Percentiles rank a stretch among this genome's conserved stretches.
Evolutionary conservation across 106 monocot genomes (phyloP).

Genomic region (Allium fistulosum): DNA sequence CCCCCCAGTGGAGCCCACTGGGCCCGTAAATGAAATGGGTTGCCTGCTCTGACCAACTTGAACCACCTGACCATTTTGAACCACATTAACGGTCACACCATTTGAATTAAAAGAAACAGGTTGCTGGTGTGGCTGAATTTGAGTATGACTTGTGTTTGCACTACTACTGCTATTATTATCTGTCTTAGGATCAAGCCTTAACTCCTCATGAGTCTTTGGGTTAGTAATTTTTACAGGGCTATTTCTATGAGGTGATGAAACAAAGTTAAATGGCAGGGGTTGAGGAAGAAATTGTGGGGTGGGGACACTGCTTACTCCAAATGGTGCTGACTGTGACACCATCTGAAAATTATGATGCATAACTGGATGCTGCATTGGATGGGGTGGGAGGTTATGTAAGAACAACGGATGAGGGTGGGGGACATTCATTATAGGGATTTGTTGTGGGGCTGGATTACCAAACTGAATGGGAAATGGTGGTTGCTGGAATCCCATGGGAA

Average conservation of each 20-base stretch:
- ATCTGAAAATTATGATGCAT: constrained; percentile 21
- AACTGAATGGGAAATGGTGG: constrained; percentile 60
- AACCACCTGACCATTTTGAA: background rate
- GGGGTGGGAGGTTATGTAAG: constrained; percentile 41
- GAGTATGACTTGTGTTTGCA: constrained; percentile 13
- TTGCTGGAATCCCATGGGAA: constrained; percentile 48
- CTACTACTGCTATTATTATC: constrained; percentile 12
- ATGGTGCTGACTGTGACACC: constrained; percentile 34
- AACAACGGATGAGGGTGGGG: constrained; percentile 60
- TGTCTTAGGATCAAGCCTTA: constrained; percentile 24
- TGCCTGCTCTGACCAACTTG: constrained; percentile 46
- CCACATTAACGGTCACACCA: no score
- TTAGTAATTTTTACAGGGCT: constrained; percentile 32
- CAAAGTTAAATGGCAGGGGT: constrained; percentile 25
- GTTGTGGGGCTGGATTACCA: constrained; percentile 39
- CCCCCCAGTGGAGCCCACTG: background rate
- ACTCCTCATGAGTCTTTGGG: constrained; percentile 32
- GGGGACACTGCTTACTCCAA: constrained; percentile 13
- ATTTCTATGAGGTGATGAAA: background rate
- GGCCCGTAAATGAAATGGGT: constrained; percentile 31
- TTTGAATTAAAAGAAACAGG: constrained; percentile 19
- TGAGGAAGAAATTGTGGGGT: constrained; percentile 36
- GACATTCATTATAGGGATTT: constrained; percentile 45
- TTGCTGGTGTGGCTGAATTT: constrained; percentile 17
- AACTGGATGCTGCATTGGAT: constrained; percentile 35